Evolutionary conservation across 768 basidiomycete genomes (phyloP).

Genomic region (Lepiota subincarnata): DNA sequence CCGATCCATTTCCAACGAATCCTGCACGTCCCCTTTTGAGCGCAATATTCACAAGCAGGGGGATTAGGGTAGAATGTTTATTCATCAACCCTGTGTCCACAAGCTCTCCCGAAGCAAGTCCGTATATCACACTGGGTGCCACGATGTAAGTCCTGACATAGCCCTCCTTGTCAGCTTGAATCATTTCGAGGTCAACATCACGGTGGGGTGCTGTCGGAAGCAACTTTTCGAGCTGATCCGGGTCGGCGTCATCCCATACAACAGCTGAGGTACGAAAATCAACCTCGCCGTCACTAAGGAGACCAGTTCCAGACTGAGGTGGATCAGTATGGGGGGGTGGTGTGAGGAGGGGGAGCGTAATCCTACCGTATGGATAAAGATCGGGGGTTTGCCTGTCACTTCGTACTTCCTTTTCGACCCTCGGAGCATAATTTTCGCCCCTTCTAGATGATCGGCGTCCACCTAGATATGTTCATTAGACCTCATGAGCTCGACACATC

Average conservation of each 20-base stretch:
- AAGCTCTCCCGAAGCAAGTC: conserved; percentile 40
- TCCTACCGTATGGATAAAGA: conserved; percentile 42
- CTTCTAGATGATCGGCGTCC: conserved; percentile 34
- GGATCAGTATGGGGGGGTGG: not conserved
- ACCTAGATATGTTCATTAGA: conserved; percentile 22
- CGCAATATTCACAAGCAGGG: conserved; percentile 35
- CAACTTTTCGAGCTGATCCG: conserved; percentile 40
- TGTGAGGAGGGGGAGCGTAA: not conserved
- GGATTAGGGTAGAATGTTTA: conserved; percentile 46
- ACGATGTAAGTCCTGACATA: conserved; percentile 51
- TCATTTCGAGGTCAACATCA: conserved; percentile 44
- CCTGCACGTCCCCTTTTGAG: conserved; percentile 43
- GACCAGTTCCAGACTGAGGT: conserved; percentile 32
- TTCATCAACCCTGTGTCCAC: conserved; percentile 49
- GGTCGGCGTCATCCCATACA: conserved; percentile 48
- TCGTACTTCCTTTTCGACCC: conserved; percentile 33
- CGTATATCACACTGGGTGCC: conserved; percentile 51
- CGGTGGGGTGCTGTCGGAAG: conserved; percentile 44
- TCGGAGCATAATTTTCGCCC: conserved; percentile 34
- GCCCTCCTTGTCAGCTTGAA: conserved; percentile 46
- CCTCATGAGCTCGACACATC: not conserved
- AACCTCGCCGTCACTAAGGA: conserved; percentile 38
- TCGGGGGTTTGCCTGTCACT: conserved; percentile 27
- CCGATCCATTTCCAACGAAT: conserved; percentile 48
- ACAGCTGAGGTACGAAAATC: conserved; percentile 34